Evolutionary conservation across 2,329 filamentous ascomycete species (phyloP).

Genomic region (Calonectria hongkongensis): DNA sequence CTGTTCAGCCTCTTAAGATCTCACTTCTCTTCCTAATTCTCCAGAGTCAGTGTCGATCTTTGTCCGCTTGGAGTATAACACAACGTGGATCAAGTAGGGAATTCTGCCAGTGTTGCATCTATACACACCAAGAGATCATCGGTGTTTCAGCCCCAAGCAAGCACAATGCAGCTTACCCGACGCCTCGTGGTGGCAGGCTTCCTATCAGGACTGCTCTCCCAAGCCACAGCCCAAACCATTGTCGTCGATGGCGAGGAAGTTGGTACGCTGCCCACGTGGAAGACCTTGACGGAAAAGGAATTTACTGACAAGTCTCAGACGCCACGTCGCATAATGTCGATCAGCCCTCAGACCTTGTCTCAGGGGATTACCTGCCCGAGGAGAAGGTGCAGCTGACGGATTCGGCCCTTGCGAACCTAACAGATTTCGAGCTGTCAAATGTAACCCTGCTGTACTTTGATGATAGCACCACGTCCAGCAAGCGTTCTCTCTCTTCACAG

Average conservation of each 20-base stretch:
- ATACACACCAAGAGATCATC: not conserved
- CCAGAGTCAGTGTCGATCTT: constrained; percentile 8
- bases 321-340: constrained; percentile 35
- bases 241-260: constrained; percentile 41
- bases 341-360: constrained; percentile 36
- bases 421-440: constrained; percentile 40
- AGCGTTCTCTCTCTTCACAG: not conserved
- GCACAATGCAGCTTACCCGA: constrained; percentile 41
- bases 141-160: constrained; percentile 22
- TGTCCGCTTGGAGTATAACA: not conserved
- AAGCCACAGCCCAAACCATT: constrained; percentile 40
- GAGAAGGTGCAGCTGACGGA: constrained; percentile 48
- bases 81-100: not conserved
- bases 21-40: not conserved
- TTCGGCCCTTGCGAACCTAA: constrained; percentile 37
- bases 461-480: constrained; percentile 2
- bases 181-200: constrained; percentile 37
- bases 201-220: constrained; percentile 17
- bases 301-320: constrained; percentile 25
- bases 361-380: constrained; percentile 44
- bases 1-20: not conserved
- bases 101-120: not conserved
- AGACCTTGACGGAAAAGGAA: not conserved
- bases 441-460: constrained; percentile 42
- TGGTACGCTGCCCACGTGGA: constrained; percentile 28